Evolutionary conservation across 495 filamentous ascomycete genomes (phyloP), one percentile per base, ranked within the genome.

Genomic region (Immersiella caudata): DNA sequence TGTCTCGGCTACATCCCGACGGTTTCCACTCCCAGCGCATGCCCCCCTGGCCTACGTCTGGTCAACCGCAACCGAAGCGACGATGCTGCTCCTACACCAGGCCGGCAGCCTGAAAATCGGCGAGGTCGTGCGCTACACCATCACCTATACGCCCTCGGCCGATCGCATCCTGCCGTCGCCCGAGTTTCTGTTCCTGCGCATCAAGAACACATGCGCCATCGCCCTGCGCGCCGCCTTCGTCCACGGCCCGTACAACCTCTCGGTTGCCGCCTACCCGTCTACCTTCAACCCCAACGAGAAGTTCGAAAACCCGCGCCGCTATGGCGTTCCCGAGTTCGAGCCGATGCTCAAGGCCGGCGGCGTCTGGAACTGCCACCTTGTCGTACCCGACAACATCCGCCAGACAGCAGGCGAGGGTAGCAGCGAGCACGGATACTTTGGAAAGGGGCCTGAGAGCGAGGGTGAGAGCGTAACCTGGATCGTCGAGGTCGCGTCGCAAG

Each of bases 321-420:
- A 88, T 79, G 91, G 90, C 63, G 82, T 87, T 3, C 94, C 93
- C 26, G 89, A 96, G 74, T 99, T 94, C 76, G 95, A 99, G 75
- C 94, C 95, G 14, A 91, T 97, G 77, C 86, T 99, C 69, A 99
- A 98, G 79, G 93, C 95, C 24, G 96, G 93, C 18, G 93, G 91
- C 21, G 88, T 81, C 62, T 99, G 93, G 89, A 86, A 87, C 73
- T 89, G 92, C 27, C 83, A 83, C 56, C 87, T 99, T 62, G 84
- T 86, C 8, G 86, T 98, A 5, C 94, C 94, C 1, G 85, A 91
- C 55, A 78, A 86, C 63, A 89, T 92, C 35, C 83, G 89, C 51
- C 79, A 77, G 67, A 70, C 57, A 3, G 75, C 70, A n/a, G 71
- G 76, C 60, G 71, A 74, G 49, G 77, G 71, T 26, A 70, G 60